These are phyloP conservation scores for Microdochium paspali DNA, from an alignment of 2,329 filamentous ascomycete species.

Conservation along the genomic window DNA sequence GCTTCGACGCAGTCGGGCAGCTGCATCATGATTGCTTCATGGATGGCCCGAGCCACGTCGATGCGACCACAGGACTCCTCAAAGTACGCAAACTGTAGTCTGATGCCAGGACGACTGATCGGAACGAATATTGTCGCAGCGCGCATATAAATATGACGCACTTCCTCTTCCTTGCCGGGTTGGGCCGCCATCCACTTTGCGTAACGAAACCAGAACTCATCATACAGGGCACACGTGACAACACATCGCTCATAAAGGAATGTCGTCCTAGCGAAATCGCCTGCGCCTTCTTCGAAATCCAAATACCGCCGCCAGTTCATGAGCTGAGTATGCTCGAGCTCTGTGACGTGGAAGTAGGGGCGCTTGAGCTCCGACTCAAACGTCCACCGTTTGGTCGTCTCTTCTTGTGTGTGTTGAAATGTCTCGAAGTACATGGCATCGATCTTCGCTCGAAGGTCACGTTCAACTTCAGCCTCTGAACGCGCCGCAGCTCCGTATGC, in stretches of 20 bases:
- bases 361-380: slow-evolving; percentile 93
- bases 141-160: slow-evolving; percentile 83
- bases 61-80: slow-evolving; percentile 76
- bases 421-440: slow-evolving; percentile 73
- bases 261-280: slow-evolving; percentile 62
- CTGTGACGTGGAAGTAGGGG: slow-evolving; percentile 93
- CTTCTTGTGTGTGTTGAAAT: slow-evolving; percentile 72
- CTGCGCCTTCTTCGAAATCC: slow-evolving; percentile 86
- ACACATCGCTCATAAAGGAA: slow-evolving; percentile 92
- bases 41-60: slow-evolving; percentile 75
- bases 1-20: slow-evolving; percentile 80
- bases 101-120: slow-evolving; percentile 72
- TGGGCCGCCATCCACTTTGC: slow-evolving; percentile 86
- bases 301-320: slow-evolving; percentile 93
- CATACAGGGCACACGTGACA: slow-evolving; percentile 87
- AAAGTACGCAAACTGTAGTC: slow-evolving; percentile 88
- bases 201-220: slow-evolving; percentile 98
- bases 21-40: slow-evolving; percentile 66
- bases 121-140: slow-evolving; percentile 81
- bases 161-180: slow-evolving; percentile 74
- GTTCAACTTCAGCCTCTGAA: slow-evolving; percentile 70
- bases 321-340: slow-evolving; percentile 77
- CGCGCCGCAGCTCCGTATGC: slow-evolving; percentile 43
- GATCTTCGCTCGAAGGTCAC: slow-evolving; percentile 70
- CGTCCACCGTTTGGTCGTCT: slow-evolving; percentile 88